These are phyloP conservation scores for Teunomyces pallodes DNA, from an alignment of 805 yeast genomes.

Conservation along the genomic window DNA sequence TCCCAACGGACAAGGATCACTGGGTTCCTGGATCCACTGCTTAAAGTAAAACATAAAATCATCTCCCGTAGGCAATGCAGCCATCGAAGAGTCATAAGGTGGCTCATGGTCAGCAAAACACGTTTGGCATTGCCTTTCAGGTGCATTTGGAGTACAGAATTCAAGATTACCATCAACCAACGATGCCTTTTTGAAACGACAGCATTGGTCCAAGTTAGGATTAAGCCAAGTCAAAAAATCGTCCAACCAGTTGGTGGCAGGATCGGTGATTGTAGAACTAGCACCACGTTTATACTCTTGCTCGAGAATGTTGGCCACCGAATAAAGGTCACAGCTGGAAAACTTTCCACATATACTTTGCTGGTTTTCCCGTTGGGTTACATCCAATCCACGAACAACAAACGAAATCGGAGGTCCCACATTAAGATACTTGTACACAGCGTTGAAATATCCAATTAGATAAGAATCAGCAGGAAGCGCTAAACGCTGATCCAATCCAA, in stretches of 20 bases:
- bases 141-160: constrained; percentile 64
- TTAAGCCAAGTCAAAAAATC: constrained; percentile 85
- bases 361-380: constrained; percentile 62
- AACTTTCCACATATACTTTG: constrained; percentile 83
- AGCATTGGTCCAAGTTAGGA: constrained; percentile 84
- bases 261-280: constrained; percentile 68
- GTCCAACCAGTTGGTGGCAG: constrained; percentile 90
- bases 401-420: constrained; percentile 93
- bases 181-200: constrained; percentile 59
- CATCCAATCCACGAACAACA: constrained; percentile 67
- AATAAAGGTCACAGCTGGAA: constrained; percentile 75
- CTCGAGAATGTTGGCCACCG: constrained; percentile 77
- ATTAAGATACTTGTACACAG: constrained; percentile 67
- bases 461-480: constrained; percentile 87
- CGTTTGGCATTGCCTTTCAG: constrained; percentile 67
- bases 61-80: constrained; percentile 72
- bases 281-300: constrained; percentile 74
- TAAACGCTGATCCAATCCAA: constrained; percentile 86
- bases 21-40: constrained; percentile 80
- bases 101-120: constrained; percentile 63
- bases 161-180: constrained; percentile 32
- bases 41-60: constrained; percentile 70
- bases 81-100: constrained; percentile 70
- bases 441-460: constrained; percentile 74
- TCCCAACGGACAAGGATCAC: constrained; percentile 91